Conservation (phyloP, 495 filamentous ascomycete genomes). For the Penicillium macrosclerotiorum region DNA sequence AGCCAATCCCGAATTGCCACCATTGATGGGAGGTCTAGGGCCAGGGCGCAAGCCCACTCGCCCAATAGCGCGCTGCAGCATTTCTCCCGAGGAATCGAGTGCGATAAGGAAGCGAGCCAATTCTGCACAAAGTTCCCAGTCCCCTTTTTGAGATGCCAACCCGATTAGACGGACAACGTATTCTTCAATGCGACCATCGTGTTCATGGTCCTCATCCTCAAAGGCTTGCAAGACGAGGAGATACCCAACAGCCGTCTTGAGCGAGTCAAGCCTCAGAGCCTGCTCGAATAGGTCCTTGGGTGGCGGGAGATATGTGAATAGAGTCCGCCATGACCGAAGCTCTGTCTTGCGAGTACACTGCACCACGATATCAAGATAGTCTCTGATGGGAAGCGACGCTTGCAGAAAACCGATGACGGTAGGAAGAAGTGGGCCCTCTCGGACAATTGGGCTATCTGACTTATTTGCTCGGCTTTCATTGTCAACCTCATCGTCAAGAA, state of each 20-base stretch:
- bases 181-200: slow-evolving; percentile 61
- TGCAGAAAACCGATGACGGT: slow-evolving; percentile 80
- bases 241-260: slow-evolving; percentile 96
- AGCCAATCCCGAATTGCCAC: slow-evolving; percentile 16
- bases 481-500: slow-evolving; percentile 94
- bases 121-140: slow-evolving; percentile 98
- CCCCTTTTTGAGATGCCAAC: slow-evolving; percentile 76
- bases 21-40: slow-evolving; percentile 18
- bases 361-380: slow-evolving; percentile 90
- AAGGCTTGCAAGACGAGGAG: slow-evolving; percentile 93
- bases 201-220: slow-evolving; percentile 71
- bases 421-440: slow-evolving; percentile 70
- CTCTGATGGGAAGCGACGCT: slow-evolving; percentile 70
- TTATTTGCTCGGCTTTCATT: slow-evolving; percentile 59
- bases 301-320: slow-evolving; percentile 86
- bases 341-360: slow-evolving; percentile 98
- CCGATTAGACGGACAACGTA: slow-evolving; percentile 75
- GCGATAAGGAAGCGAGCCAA: slow-evolving; percentile 90
- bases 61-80: slow-evolving; percentile 73
- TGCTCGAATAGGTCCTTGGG: slow-evolving; percentile 91
- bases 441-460: slow-evolving; percentile 24
- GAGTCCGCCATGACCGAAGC: slow-evolving; percentile 87
- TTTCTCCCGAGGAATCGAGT: slow-evolving; percentile 81
- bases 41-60: slow-evolving; percentile 52
- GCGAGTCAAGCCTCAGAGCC: slow-evolving; percentile 72